phyloP scores from a whole-genome alignment of 108 stramenopile genomes.

The Mediolabrus comicus region DNA sequence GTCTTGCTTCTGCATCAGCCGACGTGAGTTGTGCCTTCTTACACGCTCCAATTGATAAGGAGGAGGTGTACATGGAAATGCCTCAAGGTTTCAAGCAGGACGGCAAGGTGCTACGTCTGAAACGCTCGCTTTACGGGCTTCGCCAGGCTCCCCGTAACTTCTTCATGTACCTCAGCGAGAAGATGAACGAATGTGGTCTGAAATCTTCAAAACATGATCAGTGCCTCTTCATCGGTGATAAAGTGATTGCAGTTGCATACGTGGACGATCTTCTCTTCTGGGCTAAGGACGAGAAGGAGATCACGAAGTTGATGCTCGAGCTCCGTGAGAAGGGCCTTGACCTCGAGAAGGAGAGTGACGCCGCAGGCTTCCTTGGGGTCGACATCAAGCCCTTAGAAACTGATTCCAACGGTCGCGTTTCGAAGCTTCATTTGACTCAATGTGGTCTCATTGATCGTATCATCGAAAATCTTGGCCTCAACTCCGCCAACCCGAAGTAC shows the following conservation, averaged over 20 bases:
- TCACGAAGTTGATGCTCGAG: constrained; percentile 20
- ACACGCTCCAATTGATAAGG: constrained; percentile 33
- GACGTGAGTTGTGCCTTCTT: constrained; percentile 56
- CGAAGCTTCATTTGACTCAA: constrained; percentile 29
- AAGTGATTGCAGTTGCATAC: constrained; percentile 41
- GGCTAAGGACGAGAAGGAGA: not conserved
- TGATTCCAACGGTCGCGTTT: not conserved
- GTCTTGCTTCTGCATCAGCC: not conserved
- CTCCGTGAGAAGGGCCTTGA: constrained; percentile 1
- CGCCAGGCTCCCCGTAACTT: constrained; percentile 38
- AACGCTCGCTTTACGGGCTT: constrained; percentile 38
- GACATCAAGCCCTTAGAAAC: constrained; percentile 27
- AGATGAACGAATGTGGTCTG: constrained; percentile 13
- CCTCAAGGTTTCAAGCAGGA: constrained; percentile 25
- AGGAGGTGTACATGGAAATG: constrained; percentile 42
- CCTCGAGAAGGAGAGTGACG: constrained; percentile 5
- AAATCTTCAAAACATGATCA: constrained; percentile 34
- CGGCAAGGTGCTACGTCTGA: constrained; percentile 13
- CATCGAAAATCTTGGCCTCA: constrained; percentile 42
- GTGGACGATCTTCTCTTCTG: constrained; percentile 45
- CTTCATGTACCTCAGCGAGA: constrained; percentile 20
- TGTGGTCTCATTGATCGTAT: constrained; percentile 50
- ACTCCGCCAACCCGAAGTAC: not conserved
- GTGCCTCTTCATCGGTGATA: constrained; percentile 42
- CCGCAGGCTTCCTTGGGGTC: constrained; percentile 22